These are phyloP conservation scores for Penicillium fuscoglaucum DNA, from an alignment of 2,329 filamentous ascomycete species.

Conservation along the genomic window DNA sequence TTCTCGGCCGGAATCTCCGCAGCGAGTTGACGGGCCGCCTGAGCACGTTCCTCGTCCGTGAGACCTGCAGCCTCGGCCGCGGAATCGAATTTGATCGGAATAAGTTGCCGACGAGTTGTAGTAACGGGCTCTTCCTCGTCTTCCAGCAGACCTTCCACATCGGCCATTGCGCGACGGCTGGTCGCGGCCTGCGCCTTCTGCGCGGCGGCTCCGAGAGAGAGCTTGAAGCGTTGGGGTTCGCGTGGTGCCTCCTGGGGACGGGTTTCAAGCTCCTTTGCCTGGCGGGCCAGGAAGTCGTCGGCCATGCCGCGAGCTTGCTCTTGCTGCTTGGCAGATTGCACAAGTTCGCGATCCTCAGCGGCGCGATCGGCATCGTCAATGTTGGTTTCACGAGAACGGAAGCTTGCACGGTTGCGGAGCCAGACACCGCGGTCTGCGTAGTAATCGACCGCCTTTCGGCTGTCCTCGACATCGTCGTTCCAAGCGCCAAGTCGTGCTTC, in stretches of 20 bases:
- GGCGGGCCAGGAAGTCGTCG: slow-evolving; percentile 83
- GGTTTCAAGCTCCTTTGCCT: slow-evolving; percentile 70
- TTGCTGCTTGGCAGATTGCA: slow-evolving; percentile 67
- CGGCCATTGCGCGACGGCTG: slow-evolving; percentile 77
- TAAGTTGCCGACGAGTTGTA: slow-evolving; percentile 69
- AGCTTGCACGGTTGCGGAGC: slow-evolving; percentile 75
- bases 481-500: slow-evolving; percentile 74
- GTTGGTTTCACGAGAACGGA: slow-evolving; percentile 70
- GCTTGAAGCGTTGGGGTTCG: slow-evolving; percentile 78
- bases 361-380: slow-evolving; percentile 81
- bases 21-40: slow-evolving; percentile 78
- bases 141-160: slow-evolving; percentile 91
- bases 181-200: slow-evolving; percentile 65
- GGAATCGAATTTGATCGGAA: slow-evolving; percentile 80
- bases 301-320: slow-evolving; percentile 82
- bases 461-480: slow-evolving; percentile 83
- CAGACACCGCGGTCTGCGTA: slow-evolving; percentile 84
- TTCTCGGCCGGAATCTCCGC: slow-evolving; percentile 87
- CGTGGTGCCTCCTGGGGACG: slow-evolving; percentile 43
- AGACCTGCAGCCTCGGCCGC: slow-evolving; percentile 65
- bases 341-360: slow-evolving; percentile 72
- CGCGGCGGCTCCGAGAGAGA: slow-evolving; percentile 85
- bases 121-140: slow-evolving; percentile 83
- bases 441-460: slow-evolving; percentile 73
- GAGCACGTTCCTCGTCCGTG: slow-evolving; percentile 82